Conservation (phyloP, 768 basidiomycete genomes). For the Paxillus involutus region DNA sequence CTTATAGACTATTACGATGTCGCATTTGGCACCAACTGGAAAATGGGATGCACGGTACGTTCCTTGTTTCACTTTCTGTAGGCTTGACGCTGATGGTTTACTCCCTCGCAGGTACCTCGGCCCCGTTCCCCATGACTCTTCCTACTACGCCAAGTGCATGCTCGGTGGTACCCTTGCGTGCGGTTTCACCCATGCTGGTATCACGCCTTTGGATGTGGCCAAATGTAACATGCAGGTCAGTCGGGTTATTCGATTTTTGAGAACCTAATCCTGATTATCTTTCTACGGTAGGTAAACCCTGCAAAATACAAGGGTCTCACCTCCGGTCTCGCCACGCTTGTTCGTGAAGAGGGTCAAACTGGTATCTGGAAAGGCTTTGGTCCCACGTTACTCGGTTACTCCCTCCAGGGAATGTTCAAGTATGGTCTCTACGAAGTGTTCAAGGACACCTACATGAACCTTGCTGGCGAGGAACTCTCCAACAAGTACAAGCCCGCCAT, state of each 20-base stretch:
- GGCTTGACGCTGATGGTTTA: constrained; percentile 1
- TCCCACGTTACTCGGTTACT: constrained; percentile 92
- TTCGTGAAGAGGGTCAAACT: constrained; percentile 77
- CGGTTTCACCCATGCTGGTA: constrained; percentile 84
- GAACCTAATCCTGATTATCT: background rate
- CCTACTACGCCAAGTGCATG: constrained; percentile 85
- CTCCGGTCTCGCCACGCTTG: constrained; percentile 59
- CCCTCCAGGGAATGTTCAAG: constrained; percentile 97
- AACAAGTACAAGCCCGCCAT: constrained; percentile 84
- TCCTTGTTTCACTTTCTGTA: background rate
- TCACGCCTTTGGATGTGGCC: constrained; percentile 85
- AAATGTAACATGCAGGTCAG: constrained; percentile 91
- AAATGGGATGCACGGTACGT: constrained; percentile 78
- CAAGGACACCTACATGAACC: constrained; percentile 91
- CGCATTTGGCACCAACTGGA: constrained; percentile 45
- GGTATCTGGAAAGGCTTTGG: constrained; percentile 96
- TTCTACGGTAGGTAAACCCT: constrained; percentile 63
- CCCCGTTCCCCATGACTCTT: constrained; percentile 71
- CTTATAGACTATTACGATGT: constrained; percentile 42
- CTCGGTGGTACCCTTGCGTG: constrained; percentile 87
- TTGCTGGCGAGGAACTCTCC: constrained; percentile 80
- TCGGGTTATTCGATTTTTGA: background rate
- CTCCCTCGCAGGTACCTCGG: constrained; percentile 53
- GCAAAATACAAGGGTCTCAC: constrained; percentile 69
- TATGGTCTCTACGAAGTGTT: constrained; percentile 97